Evolutionary conservation across 2,329 filamentous ascomycete genomes (phyloP).

Genomic region (Aureobasidium zeae): DNA sequence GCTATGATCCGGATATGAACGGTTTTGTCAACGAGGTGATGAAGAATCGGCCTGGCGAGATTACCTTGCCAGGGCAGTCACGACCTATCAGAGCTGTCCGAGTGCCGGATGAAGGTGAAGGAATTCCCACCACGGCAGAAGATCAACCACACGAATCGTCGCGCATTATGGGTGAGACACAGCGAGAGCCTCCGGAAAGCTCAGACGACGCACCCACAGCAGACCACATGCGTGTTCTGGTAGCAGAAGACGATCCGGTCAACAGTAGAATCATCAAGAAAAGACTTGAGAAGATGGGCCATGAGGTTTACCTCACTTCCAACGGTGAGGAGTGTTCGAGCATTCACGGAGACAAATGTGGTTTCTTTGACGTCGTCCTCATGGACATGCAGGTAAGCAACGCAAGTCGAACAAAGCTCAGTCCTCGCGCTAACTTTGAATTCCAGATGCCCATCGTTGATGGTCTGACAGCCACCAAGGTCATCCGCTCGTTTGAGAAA

Average conservation of each 20-base stretch:
- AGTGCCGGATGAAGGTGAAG: conserved; percentile 35
- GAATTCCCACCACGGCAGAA: neutral
- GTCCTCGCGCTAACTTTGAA: conserved; percentile 17
- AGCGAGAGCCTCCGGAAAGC: conserved; percentile 17
- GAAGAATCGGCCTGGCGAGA: conserved; percentile 25
- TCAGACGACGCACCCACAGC: conserved; percentile 18
- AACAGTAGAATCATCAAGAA: conserved; percentile 78
- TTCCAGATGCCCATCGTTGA: conserved; percentile 87
- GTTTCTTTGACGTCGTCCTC: conserved; percentile 64
- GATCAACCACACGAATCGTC: conserved; percentile 6
- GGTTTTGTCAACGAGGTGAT: neutral
- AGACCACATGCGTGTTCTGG: conserved; percentile 54
- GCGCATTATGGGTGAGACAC: neutral
- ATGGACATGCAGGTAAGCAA: conserved; percentile 78
- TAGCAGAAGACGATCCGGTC: conserved; percentile 82
- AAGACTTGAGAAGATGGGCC: conserved; percentile 65
- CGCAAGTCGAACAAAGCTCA: neutral
- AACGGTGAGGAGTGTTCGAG: conserved; percentile 79
- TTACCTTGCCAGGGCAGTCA: conserved; percentile 35
- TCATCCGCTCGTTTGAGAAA: conserved; percentile 67
- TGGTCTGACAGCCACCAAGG: conserved; percentile 69
- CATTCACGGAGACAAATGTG: conserved; percentile 55
- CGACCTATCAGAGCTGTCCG: conserved; percentile 38
- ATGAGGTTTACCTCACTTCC: conserved; percentile 60
- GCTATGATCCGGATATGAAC: conserved; percentile 17